Evolutionary conservation across 345 rosid genomes (phyloP).

Genomic region (Zanthoxylum bungeanum): DNA sequence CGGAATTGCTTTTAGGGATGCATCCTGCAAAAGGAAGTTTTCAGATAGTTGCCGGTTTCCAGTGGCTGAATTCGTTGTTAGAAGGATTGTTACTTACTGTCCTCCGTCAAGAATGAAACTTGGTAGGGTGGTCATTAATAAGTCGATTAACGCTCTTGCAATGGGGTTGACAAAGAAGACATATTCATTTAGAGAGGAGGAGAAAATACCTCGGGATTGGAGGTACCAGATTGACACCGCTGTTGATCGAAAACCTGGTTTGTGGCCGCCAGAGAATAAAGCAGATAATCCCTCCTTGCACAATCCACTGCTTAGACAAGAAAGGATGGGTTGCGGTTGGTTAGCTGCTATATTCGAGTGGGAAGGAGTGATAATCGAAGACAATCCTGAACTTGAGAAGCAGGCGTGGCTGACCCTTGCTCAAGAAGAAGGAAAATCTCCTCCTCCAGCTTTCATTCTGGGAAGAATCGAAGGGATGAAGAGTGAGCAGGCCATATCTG

Average conservation of each 20-base stretch:
- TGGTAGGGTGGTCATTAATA: constrained; percentile 19
- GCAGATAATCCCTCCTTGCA: constrained; percentile 81
- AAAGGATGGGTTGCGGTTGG: constrained; percentile 99
- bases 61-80: constrained; percentile 31
- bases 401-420: constrained; percentile 87
- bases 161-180: constrained; percentile 71
- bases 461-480: constrained; percentile 90
- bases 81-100: constrained; percentile 29
- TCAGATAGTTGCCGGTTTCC: constrained; percentile 30
- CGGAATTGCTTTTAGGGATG: constrained; percentile 36
- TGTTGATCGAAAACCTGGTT: constrained; percentile 49
- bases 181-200: constrained; percentile 55
- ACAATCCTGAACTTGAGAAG: constrained; percentile 70
- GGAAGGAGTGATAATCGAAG: constrained; percentile 92
- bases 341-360: constrained; percentile 93
- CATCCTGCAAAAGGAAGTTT: constrained; percentile 32
- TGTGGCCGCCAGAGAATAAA: constrained; percentile 87
- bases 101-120: constrained; percentile 34
- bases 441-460: constrained; percentile 70
- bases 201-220: constrained; percentile 46
- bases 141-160: constrained; percentile 57
- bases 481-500: constrained; percentile 93
- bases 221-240: constrained; percentile 35
- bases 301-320: constrained; percentile 86
- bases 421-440: constrained; percentile 84